Percentiles rank a stretch among this genome's conserved stretches.
These are phyloP conservation scores for Asterophora parasitica DNA, from an alignment of 768 basidiomycete genomes.

Conservation along the genomic window DNA sequence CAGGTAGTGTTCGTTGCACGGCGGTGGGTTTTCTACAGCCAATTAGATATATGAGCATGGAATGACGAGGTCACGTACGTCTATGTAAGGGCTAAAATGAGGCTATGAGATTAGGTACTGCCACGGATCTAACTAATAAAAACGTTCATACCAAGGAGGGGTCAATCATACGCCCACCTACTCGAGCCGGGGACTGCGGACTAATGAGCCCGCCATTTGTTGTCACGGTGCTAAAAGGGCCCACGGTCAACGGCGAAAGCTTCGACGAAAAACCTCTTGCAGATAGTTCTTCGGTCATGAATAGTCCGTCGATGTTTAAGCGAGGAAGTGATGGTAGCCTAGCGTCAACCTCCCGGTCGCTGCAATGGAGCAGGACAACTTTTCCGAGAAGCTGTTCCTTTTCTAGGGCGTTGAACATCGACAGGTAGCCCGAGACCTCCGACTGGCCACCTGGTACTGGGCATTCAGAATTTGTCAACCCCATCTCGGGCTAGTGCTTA, in stretches of 20 bases:
- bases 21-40: conserved; percentile 67
- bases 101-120: conserved; percentile 1
- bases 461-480: not conserved
- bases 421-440: conserved; percentile 42
- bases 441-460: conserved; percentile 49
- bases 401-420: conserved; percentile 53
- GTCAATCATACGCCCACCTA: conserved; percentile 48
- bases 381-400: conserved; percentile 62
- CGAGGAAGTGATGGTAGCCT: conserved; percentile 47
- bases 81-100: conserved; percentile 64
- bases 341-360: conserved; percentile 37
- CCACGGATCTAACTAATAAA: conserved; percentile 5
- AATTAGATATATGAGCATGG: conserved; percentile 6
- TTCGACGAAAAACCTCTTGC: conserved; percentile 28
- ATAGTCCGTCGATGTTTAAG: conserved; percentile 48
- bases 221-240: conserved; percentile 37
- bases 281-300: conserved; percentile 36
- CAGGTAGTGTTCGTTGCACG: conserved; percentile 81
- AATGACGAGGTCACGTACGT: conserved; percentile 41
- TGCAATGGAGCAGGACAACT: conserved; percentile 54
- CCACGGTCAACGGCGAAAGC: conserved; percentile 44
- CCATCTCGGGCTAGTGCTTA: conserved; percentile 23
- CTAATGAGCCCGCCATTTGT: conserved; percentile 61
- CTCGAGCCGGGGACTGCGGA: conserved; percentile 54
- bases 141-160: conserved; percentile 50